Conservation (phyloP, 2,329 filamentous ascomycete genomes). For the Coniosporium tulheliwenetii region DNA sequence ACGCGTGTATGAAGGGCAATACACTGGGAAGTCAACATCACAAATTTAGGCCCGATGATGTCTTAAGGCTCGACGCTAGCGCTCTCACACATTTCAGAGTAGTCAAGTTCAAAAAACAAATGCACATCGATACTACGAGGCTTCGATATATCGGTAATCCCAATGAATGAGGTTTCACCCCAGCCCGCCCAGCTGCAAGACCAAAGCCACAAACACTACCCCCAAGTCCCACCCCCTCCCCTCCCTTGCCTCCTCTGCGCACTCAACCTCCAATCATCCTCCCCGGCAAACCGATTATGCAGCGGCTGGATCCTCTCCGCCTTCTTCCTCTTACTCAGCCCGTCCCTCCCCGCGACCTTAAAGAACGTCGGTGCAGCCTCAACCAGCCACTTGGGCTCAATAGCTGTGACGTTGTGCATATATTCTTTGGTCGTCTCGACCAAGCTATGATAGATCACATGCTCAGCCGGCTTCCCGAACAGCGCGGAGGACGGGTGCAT, state of each 20-base stretch:
- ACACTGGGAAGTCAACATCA: too few species aligned
- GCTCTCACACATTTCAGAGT: too few species aligned
- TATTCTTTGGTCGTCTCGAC: constrained; percentile 95
- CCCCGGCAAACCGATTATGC: constrained; percentile 80
- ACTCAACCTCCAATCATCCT: constrained; percentile 89
- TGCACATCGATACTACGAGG: too few species aligned
- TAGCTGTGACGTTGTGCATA: constrained; percentile 86
- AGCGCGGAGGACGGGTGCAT: constrained; percentile 83
- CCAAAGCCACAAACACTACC: constrained; percentile 25
- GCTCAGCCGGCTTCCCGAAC: constrained; percentile 91
- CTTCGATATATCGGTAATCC: too few species aligned
- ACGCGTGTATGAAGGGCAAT: too few species aligned
- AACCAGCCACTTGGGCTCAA: constrained; percentile 88
- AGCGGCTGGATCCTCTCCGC: constrained; percentile 89
- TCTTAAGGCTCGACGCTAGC: too few species aligned
- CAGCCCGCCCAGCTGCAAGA: too few species aligned
- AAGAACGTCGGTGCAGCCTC: constrained; percentile 98
- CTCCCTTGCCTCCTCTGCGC: constrained; percentile 75
- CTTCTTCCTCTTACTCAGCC: constrained; percentile 79
- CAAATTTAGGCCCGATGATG: too few species aligned
- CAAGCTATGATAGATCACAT: constrained; percentile 84
- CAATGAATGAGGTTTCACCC: too few species aligned
- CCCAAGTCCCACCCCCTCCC: constrained; percentile 90
- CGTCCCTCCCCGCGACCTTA: constrained; percentile 82
- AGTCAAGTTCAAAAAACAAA: too few species aligned